Base-by-base conservation (phyloP, 495 filamentous ascomycete species). In the Annulohypoxylon maeteangense region DNA sequence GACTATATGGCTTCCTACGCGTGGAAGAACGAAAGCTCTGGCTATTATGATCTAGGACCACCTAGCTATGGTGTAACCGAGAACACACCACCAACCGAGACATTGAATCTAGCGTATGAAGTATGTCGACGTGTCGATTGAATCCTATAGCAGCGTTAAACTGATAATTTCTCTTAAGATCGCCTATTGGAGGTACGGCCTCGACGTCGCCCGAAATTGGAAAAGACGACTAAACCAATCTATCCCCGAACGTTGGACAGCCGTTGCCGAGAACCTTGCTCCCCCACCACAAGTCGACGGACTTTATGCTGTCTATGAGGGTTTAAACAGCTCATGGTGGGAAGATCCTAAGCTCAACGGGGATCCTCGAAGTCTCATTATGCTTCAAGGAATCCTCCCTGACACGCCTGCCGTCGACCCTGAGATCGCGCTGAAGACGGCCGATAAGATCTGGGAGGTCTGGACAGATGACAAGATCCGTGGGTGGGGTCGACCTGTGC, bases 111-210 rank as follows among this genome's bases (percentile, higher is more conserved):
- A 5, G 80, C 70, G 25, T 75, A 75, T 38, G 73, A 75, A 55
- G 73, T 75, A 47, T 53, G 50, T 67, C 18, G 8, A 10, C 7
- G 6, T 12, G 36, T 12, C 3, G 12, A 29, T 3, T 16, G 22
- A 5, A 11, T 59, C 32, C 16, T 5, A 31, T 6, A 16, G 7
- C 2, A 12, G 34, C n/a, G 12, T 11, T 4, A 8, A 7, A n/a
- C 56, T 69, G 4, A 65, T 31, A 31, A 14, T 69, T 72, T 0
- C 14, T 40, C 12, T 0, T 27, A 72, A 83, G 72, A 65, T 82
- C 1, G 78, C 81, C 7, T 81, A 83, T 57, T 86, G 84, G 84
- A 71, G 81, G 12, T 86, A 85, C 64, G 84, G 84, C 7, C 76
- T 83, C 14, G 64, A 75, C 7, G 67, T 82, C 22, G 78, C 76